These are phyloP conservation scores for Apiotrichum laibachii DNA, from an alignment of 1,284 basidiomycete genomes.

Conservation along the genomic window DNA sequence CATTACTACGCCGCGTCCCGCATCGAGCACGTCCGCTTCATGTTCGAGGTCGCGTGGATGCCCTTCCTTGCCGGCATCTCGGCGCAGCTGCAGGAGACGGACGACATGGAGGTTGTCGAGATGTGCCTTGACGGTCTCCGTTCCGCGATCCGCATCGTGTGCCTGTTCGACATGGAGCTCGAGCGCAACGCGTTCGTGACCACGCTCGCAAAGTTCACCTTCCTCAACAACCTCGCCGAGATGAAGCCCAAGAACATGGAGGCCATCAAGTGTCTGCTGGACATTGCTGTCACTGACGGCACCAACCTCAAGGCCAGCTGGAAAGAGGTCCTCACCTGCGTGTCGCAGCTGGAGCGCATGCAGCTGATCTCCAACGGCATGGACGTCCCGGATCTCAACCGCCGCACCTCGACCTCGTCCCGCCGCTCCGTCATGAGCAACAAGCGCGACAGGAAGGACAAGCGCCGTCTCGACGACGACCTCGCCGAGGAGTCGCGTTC, in stretches of 20 bases:
- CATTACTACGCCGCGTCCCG: constrained; percentile 94
- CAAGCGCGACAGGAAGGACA: constrained; percentile 2
- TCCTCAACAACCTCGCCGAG: constrained; percentile 91
- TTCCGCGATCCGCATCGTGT: constrained; percentile 85
- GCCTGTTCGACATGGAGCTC: constrained; percentile 91
- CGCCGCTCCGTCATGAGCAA: constrained; percentile 11
- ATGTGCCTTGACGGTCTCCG: constrained; percentile 93
- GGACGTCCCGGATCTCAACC: constrained; percentile 72
- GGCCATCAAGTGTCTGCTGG: constrained; percentile 88
- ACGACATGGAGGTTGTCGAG: constrained; percentile 85
- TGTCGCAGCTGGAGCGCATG: constrained; percentile 96
- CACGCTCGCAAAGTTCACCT: constrained; percentile 95
- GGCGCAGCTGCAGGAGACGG: constrained; percentile 84
- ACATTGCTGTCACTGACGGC: constrained; percentile 88
- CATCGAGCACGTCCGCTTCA: constrained; percentile 88
- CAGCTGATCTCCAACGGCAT: constrained; percentile 86
- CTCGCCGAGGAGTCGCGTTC: constrained; percentile 95
- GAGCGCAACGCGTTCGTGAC: constrained; percentile 96
- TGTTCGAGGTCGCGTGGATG: constrained; percentile 99
- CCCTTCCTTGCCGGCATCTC: constrained; percentile 90
- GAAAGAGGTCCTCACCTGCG: constrained; percentile 91
- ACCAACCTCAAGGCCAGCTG: constrained; percentile 92
- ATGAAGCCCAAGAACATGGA: constrained; percentile 99
- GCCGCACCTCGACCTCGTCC: constrained; percentile 16
- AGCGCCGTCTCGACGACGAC: constrained; percentile 65